Evolutionary conservation across 208 protist genomes (phyloP), one percentile per base, ranked within the genome.

Genomic region (Trypanosoma vivax): DNA sequence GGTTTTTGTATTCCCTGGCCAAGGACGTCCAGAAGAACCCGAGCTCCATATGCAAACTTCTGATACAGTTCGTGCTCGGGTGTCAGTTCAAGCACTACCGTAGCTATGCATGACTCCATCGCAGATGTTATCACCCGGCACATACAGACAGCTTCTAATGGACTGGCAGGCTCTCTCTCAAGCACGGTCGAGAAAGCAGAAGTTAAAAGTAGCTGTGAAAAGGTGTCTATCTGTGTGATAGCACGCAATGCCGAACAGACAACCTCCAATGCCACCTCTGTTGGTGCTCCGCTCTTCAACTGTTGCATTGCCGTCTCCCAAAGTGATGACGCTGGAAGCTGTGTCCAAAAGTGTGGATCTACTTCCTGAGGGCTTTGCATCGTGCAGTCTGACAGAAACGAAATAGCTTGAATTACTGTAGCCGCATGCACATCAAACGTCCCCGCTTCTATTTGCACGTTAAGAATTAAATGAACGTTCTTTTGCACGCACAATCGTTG

Each of bases 41-140:
- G 65, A 6, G 77, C 73, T 1, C 56, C 66, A 10, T 46, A 54
- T 5, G 77, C 84, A 23, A 87, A 53, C 3, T 76, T 54, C 10
- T 48, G 29, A 34, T 86, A 85, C 7, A 92, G 55, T 0, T 51
- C 43, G 5, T 50, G 45, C n/a, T 65, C 65, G 11, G 63, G 54
- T 18, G 48, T 19, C 50, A 67, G 62, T 41, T 70, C 34, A 9
- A 81, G 53, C 18, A 89, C 68, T 25, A 85, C 79, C 2, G 34
- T 51, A 58, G 79, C 72, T 39, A 76, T 76, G 0, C 64, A 63
- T 14, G 73, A 65, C 65, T 89, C 85, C 25, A 92, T 29, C 7
- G 74, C 69, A 0, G 81, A 64, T 6, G 68, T 42, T n/a, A 87
- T 71, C 10, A 89, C 49, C 18, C 52, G 52, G 34, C 66, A 79